Evolutionary conservation across 192 early-diverging fungal genomes (phyloP), one percentile per base, ranked within the genome.

Genomic region (Podila epicladia): DNA sequence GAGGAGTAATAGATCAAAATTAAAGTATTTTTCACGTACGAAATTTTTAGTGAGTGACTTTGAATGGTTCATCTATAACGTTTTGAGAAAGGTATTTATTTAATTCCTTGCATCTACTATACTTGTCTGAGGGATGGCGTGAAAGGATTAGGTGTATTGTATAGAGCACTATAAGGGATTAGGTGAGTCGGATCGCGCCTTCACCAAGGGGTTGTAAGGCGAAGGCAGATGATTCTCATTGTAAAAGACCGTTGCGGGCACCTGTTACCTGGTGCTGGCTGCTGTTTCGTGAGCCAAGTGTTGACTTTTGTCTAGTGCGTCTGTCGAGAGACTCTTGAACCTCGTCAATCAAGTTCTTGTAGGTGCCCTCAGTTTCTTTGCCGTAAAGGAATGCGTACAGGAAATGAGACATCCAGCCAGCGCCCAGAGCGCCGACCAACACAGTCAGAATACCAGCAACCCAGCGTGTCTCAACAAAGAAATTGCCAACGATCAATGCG

Each of bases 271-370:
- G n/a, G 53, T 55, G n/a, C 8, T 55, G n/a, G 22, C 53, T 55
- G 24, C 53, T 26, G 24, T 12, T 26, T 11, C 53, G 4, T n/a
- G 22, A 55, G 1, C 22, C 53, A 22, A 22, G 50, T 5, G 24
- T n/a, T 9, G 53, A 55, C 53, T 55, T 55, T 55, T 55, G 53
- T 55, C 53, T n/a, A 2, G 20, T 12, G 24, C 53, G 53, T 1
- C 53, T n/a, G 24, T 55, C 53, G 26, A 55, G 20, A n/a, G 53
- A n/a, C 24, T 55, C 53, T 11, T 55, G 53, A 1, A 55, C 22
- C 53, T 55, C 53, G 11, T 55, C 53, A 55, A 55, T 55, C 53
- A 55, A 55, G 53, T 55, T 55, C 53, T 55, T 55, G 53, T 55
- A 55, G n/a, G 53, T 55, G 20, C 53, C 53, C 11, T 55, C 53